These are phyloP conservation scores for Podila horticola DNA, from an alignment of 192 early-diverging fungal species.

Conservation along the genomic window DNA sequence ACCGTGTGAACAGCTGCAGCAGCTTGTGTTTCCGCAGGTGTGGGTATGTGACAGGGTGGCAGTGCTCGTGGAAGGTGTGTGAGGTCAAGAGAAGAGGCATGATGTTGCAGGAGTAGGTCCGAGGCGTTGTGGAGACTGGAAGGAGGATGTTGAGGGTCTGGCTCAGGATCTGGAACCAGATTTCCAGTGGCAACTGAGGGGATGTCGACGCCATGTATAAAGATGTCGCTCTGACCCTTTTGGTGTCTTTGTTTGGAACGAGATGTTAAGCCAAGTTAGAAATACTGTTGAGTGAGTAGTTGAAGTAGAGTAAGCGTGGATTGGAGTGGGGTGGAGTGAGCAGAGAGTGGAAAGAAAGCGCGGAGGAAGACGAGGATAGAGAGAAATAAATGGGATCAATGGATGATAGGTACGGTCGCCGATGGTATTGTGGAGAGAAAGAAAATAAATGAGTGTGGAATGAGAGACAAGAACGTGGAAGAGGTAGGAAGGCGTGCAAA, in stretches of 20 bases:
- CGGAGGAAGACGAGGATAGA: background rate
- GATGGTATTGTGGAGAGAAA: background rate
- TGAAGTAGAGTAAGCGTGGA: slow-evolving; percentile 15
- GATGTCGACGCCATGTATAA: slow-evolving; percentile 2
- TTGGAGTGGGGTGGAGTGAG: slow-evolving; percentile 14
- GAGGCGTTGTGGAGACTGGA: slow-evolving; percentile 34
- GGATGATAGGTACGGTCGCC: too few species aligned
- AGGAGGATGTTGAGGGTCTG: slow-evolving; percentile 37
- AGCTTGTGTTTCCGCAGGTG: slow-evolving; percentile 42
- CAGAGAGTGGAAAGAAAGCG: background rate
- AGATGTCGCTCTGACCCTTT: background rate
- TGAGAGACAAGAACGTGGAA: background rate
- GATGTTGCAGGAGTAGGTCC: slow-evolving; percentile 37
- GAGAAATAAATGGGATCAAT: background rate
- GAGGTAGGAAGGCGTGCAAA: background rate
- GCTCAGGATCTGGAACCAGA: slow-evolving; percentile 49
- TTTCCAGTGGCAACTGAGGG: slow-evolving; percentile 30
- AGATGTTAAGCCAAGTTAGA: background rate
- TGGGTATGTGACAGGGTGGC: slow-evolving; percentile 37
- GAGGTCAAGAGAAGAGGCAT: slow-evolving; percentile 38
- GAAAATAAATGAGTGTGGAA: background rate
- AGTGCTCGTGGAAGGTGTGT: slow-evolving; percentile 42
- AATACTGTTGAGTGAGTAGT: background rate
- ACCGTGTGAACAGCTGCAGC: slow-evolving; percentile 37
- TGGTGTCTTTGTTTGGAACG: background rate